Conservation (phyloP, 306 rosid species). For the Clitoria ternatea region DNA sequence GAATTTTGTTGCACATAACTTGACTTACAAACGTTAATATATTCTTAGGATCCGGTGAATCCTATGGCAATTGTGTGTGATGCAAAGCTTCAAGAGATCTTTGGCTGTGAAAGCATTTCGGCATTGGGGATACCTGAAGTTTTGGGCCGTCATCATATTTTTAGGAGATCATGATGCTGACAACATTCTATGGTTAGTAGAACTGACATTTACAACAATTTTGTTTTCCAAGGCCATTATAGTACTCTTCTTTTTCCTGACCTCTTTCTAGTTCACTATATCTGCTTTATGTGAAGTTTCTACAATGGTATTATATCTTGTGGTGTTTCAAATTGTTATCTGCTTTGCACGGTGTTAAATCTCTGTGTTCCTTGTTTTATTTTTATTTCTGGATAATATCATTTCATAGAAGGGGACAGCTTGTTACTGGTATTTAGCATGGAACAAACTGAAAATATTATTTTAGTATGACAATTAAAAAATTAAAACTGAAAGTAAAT, state of each 20-base stretch:
- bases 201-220: conserved; percentile 7
- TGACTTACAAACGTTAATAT: conserved; percentile 18
- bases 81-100: conserved; percentile 71
- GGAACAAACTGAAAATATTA: neutral
- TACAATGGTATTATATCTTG: neutral
- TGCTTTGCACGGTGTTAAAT: neutral
- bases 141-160: conserved; percentile 64
- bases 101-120: conserved; percentile 76
- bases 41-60: conserved; percentile 66
- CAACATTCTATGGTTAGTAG: conserved; percentile 46
- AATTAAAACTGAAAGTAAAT: neutral
- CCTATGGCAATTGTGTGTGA: conserved; percentile 68
- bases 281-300: neutral
- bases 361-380: neutral
- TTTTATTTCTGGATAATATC: neutral
- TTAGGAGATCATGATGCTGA: conserved; percentile 61
- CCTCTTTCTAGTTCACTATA: neutral
- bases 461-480: neutral
- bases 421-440: neutral
- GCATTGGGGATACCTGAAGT: conserved; percentile 76
- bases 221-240: neutral
- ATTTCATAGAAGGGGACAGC: neutral
- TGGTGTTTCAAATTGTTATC: neutral
- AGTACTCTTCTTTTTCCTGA: neutral
- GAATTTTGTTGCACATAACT: conserved; percentile 10